Base-by-base conservation (phyloP, 73 alveolate genomes). In the Paramecium biaurelia region DNA sequence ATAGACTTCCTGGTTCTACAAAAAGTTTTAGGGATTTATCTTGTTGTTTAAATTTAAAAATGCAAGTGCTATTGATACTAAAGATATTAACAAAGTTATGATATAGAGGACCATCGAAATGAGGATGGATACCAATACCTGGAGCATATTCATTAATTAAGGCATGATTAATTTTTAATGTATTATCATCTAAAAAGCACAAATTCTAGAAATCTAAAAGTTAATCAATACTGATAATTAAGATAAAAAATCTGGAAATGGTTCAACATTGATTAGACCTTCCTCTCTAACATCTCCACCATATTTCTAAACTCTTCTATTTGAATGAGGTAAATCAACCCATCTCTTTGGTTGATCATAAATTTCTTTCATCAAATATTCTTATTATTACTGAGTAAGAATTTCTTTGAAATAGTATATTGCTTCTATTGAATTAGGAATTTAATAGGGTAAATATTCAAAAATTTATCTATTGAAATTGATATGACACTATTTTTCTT, bases 71-170 rank as follows among this genome's bases (percentile, higher is more conserved):
- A 72, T 72, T 72, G 8, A 72, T 9, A 15, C 59, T 35, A 72
- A 72, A 72, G 18, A 72, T 72, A 72, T 72, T 72, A 30, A 72
- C 86, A 72, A 72, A 72, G 18, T 38, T 38, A 34, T 72, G 86
- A 37, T 72, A 72, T 30, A 72, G 12, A 28, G 86, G 86, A 2
- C 86, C 86, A 72, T 72, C 86, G 7, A 35, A 35, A 72, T 72
- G 86, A 35, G 56, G 58, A 28, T 72, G 59, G 30, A 72, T 72
- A 35, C 86, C 86, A 4, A 72, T 42, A 6, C 86, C 86, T 72
- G 58, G 56, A 35, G 32, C 35, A n/a, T 72, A 72, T 72, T 72
- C 86, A 34, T 72, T 72, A 28, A 72, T 72, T 0, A 72, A 15
- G 38, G 59, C 86, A 72, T 72, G 86, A 32, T 72, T 72, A 35